These are phyloP conservation scores for Neurospora hispaniola DNA, from an alignment of 495 filamentous ascomycete species.

Conservation along the genomic window DNA sequence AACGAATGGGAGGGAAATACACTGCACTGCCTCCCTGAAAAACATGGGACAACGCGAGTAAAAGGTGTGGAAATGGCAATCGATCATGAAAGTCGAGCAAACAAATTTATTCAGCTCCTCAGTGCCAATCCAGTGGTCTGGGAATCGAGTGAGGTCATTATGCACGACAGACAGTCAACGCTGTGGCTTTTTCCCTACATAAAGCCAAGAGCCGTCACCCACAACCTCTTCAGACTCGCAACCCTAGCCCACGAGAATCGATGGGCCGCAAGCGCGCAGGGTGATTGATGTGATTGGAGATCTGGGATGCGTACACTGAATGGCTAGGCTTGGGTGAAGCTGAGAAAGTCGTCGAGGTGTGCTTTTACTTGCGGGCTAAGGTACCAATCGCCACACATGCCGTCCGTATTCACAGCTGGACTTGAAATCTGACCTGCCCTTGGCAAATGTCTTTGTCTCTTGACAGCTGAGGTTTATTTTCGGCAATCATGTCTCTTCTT, in stretches of 20 bases:
- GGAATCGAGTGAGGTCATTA: not conserved
- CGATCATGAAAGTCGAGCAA: not conserved
- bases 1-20: not conserved
- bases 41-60: not conserved
- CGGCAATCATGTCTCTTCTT: not conserved
- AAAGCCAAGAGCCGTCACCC: not conserved
- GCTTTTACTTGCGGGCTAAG: not conserved
- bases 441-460: too few species aligned
- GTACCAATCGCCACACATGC: not conserved
- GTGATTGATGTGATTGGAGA: not conserved
- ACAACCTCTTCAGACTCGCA: not conserved
- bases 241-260: not conserved
- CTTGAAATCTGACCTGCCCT: too few species aligned
- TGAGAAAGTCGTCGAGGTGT: not conserved
- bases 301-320: not conserved
- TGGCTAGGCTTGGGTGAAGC: not conserved
- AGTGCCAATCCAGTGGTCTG: not conserved
- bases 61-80: not conserved
- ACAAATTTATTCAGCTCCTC: too few species aligned
- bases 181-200: not conserved
- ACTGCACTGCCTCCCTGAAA: not conserved
- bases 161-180: not conserved
- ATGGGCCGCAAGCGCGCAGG: not conserved
- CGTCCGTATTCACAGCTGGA: not conserved
- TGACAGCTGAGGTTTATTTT: not conserved